Conservation (phyloP, 2,329 filamentous ascomycete genomes). For the Exophiala phaeomuriformis region DNA sequence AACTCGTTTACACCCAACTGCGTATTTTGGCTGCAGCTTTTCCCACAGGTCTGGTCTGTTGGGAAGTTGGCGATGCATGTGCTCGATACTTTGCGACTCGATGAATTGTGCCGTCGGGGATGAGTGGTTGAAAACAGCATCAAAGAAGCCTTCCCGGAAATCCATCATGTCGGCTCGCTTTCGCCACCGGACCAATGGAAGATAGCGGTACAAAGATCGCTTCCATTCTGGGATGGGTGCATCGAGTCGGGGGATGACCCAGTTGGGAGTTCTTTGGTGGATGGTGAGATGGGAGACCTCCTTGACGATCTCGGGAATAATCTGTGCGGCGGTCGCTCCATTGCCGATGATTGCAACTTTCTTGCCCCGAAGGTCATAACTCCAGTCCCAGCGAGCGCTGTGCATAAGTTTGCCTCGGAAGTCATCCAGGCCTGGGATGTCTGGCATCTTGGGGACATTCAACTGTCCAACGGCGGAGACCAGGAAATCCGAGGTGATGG, state of each 20-base stretch:
- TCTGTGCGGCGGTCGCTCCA: slow-evolving; percentile 54
- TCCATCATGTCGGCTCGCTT: slow-evolving; percentile 49
- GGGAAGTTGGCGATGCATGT: slow-evolving; percentile 44
- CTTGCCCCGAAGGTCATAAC: slow-evolving; percentile 48
- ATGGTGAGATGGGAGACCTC: slow-evolving; percentile 45
- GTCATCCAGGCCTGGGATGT: slow-evolving; percentile 27
- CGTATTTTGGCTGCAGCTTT: slow-evolving; percentile 48
- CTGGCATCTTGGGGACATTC: slow-evolving; percentile 44
- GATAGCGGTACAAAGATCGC: slow-evolving; percentile 42
- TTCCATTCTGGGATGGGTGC: slow-evolving; percentile 39
- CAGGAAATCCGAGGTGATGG: slow-evolving; percentile 50
- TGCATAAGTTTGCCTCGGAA: slow-evolving; percentile 32
- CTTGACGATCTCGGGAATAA: slow-evolving; percentile 51
- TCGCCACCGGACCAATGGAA: slow-evolving; percentile 46
- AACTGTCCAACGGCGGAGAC: slow-evolving; percentile 54
- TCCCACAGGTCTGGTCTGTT: slow-evolving; percentile 46
- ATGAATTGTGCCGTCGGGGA: slow-evolving; percentile 39
- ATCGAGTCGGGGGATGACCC: slow-evolving; percentile 50
- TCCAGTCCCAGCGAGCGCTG: slow-evolving; percentile 41
- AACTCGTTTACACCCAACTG: slow-evolving; percentile 36
- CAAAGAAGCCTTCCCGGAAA: slow-evolving; percentile 45
- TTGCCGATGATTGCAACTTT: slow-evolving; percentile 55
- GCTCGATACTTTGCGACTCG: slow-evolving; percentile 31
- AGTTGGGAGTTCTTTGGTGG: slow-evolving; percentile 54
- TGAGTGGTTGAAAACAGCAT: slow-evolving; percentile 37